These are phyloP conservation scores for Phyllosticta ampelicida DNA, from an alignment of 2,329 filamentous ascomycete species.

Conservation along the genomic window DNA sequence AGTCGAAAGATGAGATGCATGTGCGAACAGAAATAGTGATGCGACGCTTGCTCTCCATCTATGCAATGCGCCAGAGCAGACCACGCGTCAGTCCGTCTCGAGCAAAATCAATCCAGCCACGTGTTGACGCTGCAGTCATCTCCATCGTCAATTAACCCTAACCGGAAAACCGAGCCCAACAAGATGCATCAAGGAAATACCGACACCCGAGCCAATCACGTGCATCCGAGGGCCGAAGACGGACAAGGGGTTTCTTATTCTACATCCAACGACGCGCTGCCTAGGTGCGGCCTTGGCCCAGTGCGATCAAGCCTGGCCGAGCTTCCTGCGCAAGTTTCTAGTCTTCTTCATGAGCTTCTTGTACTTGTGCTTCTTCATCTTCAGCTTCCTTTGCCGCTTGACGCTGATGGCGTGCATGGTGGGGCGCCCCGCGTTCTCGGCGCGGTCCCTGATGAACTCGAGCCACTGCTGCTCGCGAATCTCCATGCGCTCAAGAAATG, in stretches of 20 bases:
- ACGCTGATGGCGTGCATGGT: constrained; percentile 78
- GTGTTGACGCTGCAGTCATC: neutral
- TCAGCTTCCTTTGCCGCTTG: constrained; percentile 81
- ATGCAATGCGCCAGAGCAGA: neutral
- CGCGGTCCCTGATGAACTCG: constrained; percentile 39
- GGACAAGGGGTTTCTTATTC: neutral
- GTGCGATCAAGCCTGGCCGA: constrained; percentile 37
- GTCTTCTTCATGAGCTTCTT: constrained; percentile 98
- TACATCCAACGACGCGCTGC: neutral
- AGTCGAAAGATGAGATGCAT: neutral
- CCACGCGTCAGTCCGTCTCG: neutral
- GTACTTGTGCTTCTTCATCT: constrained; percentile 99
- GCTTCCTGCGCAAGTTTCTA: constrained; percentile 74
- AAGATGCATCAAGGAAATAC: neutral
- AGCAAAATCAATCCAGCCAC: neutral
- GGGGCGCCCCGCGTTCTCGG: constrained; percentile 22
- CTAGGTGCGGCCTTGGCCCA: neutral
- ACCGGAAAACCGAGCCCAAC: neutral
- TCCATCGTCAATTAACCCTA: neutral
- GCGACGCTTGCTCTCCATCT: neutral
- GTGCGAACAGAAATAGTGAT: neutral
- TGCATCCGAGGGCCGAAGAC: neutral
- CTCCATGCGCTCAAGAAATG: constrained; percentile 62
- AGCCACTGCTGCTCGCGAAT: constrained; percentile 52
- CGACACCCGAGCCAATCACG: neutral